Percentiles rank a stretch among this genome's conserved stretches.
These are phyloP conservation scores for Stenocarpella maydis DNA, from an alignment of 2,329 filamentous ascomycete genomes.

Conservation along the genomic window DNA sequence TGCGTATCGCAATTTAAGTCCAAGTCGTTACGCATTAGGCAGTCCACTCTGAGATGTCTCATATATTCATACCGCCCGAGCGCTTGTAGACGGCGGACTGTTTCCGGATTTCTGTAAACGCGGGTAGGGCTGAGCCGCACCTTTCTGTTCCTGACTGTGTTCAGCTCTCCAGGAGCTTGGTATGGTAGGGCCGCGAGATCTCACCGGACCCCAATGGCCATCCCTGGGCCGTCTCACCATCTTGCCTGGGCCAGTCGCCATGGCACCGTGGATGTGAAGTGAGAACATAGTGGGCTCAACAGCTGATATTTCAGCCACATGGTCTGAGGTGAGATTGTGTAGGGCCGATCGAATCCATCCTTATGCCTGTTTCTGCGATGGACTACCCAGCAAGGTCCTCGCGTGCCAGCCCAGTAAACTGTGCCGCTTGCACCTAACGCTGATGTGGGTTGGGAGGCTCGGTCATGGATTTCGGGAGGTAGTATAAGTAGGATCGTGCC, in stretches of 20 bases:
- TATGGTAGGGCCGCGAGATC: not conserved
- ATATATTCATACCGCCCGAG: not conserved
- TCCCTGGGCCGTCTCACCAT: not conserved
- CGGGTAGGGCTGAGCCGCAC: conserved; percentile 6
- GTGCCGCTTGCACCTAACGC: not conserved
- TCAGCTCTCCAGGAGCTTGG: not conserved
- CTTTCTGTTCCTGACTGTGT: not conserved
- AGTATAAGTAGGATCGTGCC: conserved; percentile 4
- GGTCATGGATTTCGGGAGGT: not conserved
- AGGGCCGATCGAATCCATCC: not conserved
- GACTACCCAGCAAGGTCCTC: not conserved
- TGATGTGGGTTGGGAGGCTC: not conserved
- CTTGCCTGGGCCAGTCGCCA: not conserved
- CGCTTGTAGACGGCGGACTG: not conserved
- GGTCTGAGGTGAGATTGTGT: conserved; percentile 16
- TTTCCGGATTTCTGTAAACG: not conserved
- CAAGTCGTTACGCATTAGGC: not conserved
- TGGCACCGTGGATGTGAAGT: not conserved
- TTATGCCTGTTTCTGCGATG: not conserved
- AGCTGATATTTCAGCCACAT: not conserved
- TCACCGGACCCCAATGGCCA: not conserved
- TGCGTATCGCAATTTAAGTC: not conserved
- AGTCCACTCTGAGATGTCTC: not conserved
- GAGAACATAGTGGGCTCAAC: not conserved
- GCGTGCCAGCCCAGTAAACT: not conserved